These are phyloP conservation scores for Austroboletus rostrupii DNA, from an alignment of 1,284 basidiomycete genomes.

Conservation along the genomic window DNA sequence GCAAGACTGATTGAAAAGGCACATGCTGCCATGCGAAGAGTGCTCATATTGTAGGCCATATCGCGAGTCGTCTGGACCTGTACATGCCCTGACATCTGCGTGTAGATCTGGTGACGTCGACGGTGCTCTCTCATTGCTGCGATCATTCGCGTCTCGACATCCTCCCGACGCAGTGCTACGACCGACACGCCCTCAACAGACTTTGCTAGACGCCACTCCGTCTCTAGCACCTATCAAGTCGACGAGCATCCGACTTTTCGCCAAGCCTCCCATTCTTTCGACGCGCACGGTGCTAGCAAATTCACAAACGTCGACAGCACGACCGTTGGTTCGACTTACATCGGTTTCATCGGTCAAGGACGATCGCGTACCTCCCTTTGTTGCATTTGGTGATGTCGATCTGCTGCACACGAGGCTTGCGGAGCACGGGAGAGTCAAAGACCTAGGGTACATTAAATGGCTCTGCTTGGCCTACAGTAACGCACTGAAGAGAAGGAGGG, in stretches of 20 bases:
- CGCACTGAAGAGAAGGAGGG: slow-evolving; percentile 54
- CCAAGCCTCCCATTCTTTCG: slow-evolving; percentile 45
- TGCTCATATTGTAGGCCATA: slow-evolving; percentile 52
- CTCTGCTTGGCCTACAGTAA: slow-evolving; percentile 64
- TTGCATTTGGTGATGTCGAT: slow-evolving; percentile 64
- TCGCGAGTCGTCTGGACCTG: background rate
- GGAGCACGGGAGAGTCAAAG: slow-evolving; percentile 36
- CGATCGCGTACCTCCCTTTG: slow-evolving; percentile 63
- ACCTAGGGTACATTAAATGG: slow-evolving; percentile 62
- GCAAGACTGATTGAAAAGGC: slow-evolving; percentile 55
- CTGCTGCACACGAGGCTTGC: slow-evolving; percentile 62
- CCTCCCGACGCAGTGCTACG: slow-evolving; percentile 43
- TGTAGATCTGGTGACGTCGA: slow-evolving; percentile 49
- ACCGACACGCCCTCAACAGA: background rate
- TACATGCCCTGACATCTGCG: background rate
- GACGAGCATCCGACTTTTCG: slow-evolving; percentile 15
- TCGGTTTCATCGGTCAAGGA: slow-evolving; percentile 53
- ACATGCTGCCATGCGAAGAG: slow-evolving; percentile 61
- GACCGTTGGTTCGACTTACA: slow-evolving; percentile 63
- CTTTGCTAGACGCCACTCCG: background rate
- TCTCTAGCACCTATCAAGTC: background rate
- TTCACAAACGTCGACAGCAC: slow-evolving; percentile 31
- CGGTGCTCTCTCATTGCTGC: slow-evolving; percentile 50
- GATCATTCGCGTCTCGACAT: slow-evolving; percentile 54
- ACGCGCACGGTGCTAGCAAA: slow-evolving; percentile 49